phyloP scores from a whole-genome alignment of 768 basidiomycete species.

The Collybia sordida region DNA sequence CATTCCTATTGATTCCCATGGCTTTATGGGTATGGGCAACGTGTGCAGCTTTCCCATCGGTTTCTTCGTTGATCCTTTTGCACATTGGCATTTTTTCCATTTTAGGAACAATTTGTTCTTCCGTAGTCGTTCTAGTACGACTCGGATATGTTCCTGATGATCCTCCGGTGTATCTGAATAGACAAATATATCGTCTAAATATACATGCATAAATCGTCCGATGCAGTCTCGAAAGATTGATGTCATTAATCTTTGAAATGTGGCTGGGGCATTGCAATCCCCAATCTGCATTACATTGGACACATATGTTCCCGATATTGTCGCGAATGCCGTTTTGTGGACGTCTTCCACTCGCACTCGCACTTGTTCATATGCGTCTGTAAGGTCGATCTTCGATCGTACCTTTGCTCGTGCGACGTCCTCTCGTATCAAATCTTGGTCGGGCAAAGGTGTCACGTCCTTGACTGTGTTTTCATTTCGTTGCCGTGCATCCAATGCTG shows the following conservation, averaged over 20 bases:
- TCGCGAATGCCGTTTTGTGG: constrained; percentile 31
- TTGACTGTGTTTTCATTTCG: constrained; percentile 40
- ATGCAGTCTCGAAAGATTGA: constrained; percentile 35
- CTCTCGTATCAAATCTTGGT: constrained; percentile 30
- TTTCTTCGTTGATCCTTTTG: neutral
- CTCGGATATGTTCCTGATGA: constrained; percentile 29
- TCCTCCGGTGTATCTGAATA: constrained; percentile 35
- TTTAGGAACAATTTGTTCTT: constrained; percentile 28
- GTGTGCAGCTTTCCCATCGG: neutral
- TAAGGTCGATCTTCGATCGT: constrained; percentile 39
- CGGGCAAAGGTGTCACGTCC: constrained; percentile 38
- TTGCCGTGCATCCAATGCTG: constrained; percentile 31
- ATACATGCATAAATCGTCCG: constrained; percentile 37
- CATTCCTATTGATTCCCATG: too few species aligned
- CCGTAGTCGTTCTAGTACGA: constrained; percentile 25
- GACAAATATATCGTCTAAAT: constrained; percentile 45
- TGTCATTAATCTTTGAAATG: constrained; percentile 45
- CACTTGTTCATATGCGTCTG: constrained; percentile 44
- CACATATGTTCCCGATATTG: constrained; percentile 33
- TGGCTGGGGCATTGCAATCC: constrained; percentile 44
- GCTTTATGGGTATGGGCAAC: neutral
- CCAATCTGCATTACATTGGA: constrained; percentile 43
- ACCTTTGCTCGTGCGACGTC: constrained; percentile 30
- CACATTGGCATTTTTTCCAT: constrained; percentile 21
- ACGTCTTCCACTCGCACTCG: constrained; percentile 28